Conservation (phyloP, 78 protist species). For the Paulinella micropora region DNA sequence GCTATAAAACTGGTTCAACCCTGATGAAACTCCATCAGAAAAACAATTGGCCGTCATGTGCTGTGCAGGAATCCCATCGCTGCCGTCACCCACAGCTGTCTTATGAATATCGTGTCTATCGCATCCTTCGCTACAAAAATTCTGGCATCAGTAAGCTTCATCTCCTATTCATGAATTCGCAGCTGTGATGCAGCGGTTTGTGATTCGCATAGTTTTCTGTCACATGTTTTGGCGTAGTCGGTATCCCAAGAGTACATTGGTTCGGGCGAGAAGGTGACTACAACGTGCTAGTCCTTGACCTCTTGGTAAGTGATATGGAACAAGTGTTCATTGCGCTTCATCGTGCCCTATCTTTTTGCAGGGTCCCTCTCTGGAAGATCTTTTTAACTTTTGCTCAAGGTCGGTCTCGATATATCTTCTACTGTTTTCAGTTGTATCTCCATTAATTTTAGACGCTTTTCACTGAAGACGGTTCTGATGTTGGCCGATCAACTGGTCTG, state of each 20-base stretch:
- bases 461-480: conserved; percentile 72
- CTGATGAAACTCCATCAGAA: neutral
- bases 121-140: too few relatives aligned
- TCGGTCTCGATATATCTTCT: too few relatives aligned
- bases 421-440: too few relatives aligned
- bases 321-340: too few relatives aligned
- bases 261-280: conserved; percentile 83
- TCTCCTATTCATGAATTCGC: too few relatives aligned
- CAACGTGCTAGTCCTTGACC: conserved; percentile 78
- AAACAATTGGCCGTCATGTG: neutral
- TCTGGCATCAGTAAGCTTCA: too few relatives aligned
- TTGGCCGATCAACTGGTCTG: conserved; percentile 82
- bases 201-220: too few relatives aligned
- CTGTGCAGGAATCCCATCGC: conserved; percentile 24
- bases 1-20: conserved; percentile 60
- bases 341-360: too few relatives aligned
- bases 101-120: conserved; percentile 84
- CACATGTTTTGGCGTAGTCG: too few relatives aligned
- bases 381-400: conserved; percentile 71
- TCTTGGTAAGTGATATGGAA: too few relatives aligned
- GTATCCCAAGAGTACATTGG: conserved; percentile 81
- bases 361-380: conserved; percentile 89
- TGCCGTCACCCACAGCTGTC: conserved; percentile 85
- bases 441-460: conserved; percentile 31
- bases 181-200: too few relatives aligned